Conservation (phyloP, 345 rosid species). For the Linum lewisii region DNA sequence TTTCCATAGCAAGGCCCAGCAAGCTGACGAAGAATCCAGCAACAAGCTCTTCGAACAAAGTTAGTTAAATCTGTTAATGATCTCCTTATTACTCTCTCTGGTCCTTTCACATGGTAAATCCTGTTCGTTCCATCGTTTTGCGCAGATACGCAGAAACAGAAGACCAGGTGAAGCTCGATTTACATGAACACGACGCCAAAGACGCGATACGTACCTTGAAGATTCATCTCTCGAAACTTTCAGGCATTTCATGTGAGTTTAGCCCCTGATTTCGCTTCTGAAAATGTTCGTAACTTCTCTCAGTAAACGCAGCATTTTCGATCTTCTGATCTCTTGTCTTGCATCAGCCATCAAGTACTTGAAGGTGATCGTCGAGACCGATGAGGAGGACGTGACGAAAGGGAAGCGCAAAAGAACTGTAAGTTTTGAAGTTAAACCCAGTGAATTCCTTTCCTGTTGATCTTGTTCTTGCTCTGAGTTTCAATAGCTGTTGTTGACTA, state of each 20-base stretch:
- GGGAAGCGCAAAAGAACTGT: slow-evolving; percentile 45
- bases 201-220: slow-evolving; percentile 40
- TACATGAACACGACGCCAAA: slow-evolving; percentile 28
- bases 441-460: neutral
- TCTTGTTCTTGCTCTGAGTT: neutral
- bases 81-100: slow-evolving; percentile 7
- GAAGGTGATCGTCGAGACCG: slow-evolving; percentile 33
- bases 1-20: slow-evolving; percentile 33
- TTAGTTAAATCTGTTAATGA: slow-evolving; percentile 10
- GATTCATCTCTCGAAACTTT: slow-evolving; percentile 33
- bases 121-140: neutral
- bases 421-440: neutral
- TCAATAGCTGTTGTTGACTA: too few relatives aligned
- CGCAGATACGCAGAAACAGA: slow-evolving; percentile 21
- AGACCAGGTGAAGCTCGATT: slow-evolving; percentile 27
- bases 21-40: slow-evolving; percentile 48
- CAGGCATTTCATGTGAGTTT: slow-evolving; percentile 46
- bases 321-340: slow-evolving; percentile 8
- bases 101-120: neutral
- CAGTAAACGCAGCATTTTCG: too few relatives aligned
- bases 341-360: slow-evolving; percentile 44
- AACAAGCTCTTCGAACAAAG: slow-evolving; percentile 41
- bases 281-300: neutral
- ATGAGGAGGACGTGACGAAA: slow-evolving; percentile 26
- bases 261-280: slow-evolving; percentile 2